These are phyloP conservation scores for Wickerhamomyces subpelliculosus DNA, from an alignment of 805 yeast species.

Conservation along the genomic window DNA sequence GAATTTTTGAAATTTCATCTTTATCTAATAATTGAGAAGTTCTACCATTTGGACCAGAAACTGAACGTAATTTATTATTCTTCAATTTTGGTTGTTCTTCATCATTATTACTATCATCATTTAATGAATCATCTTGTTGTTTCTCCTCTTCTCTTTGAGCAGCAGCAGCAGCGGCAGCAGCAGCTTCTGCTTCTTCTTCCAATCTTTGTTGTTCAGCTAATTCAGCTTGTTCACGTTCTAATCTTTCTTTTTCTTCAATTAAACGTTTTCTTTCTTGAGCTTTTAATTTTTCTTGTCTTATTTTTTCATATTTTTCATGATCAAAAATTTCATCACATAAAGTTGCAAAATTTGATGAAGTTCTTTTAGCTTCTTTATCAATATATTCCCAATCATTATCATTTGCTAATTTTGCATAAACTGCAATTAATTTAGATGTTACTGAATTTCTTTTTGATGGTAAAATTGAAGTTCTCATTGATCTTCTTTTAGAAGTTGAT, in stretches of 20 bases:
- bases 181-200: slow-evolving; percentile 10
- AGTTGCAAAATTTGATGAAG: slow-evolving; percentile 72
- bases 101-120: slow-evolving; percentile 9
- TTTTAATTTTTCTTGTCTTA: slow-evolving; percentile 33
- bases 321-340: slow-evolving; percentile 72
- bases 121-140: no score
- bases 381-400: slow-evolving; percentile 60
- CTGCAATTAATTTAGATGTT: slow-evolving; percentile 61
- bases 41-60: slow-evolving; percentile 29
- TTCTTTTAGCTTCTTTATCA: slow-evolving; percentile 67
- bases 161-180: slow-evolving; percentile 11
- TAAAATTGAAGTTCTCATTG: slow-evolving; percentile 30
- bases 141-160: slow-evolving; percentile 17
- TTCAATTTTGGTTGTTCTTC: slow-evolving; percentile 15
- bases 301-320: slow-evolving; percentile 58
- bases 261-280: slow-evolving; percentile 42
- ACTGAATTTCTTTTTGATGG: slow-evolving; percentile 59
- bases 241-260: slow-evolving; percentile 29
- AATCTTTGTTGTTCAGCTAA: slow-evolving; percentile 11
- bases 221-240: slow-evolving; percentile 19
- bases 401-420: slow-evolving; percentile 63
- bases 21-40: slow-evolving; percentile 17
- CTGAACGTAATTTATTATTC: slow-evolving; percentile 25
- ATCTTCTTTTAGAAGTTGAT: slow-evolving; percentile 15
- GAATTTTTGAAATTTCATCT: slow-evolving; percentile 22